Evolutionary conservation across 1,284 basidiomycete genomes (phyloP).

Genomic region (Hemileia vastatrix): DNA sequence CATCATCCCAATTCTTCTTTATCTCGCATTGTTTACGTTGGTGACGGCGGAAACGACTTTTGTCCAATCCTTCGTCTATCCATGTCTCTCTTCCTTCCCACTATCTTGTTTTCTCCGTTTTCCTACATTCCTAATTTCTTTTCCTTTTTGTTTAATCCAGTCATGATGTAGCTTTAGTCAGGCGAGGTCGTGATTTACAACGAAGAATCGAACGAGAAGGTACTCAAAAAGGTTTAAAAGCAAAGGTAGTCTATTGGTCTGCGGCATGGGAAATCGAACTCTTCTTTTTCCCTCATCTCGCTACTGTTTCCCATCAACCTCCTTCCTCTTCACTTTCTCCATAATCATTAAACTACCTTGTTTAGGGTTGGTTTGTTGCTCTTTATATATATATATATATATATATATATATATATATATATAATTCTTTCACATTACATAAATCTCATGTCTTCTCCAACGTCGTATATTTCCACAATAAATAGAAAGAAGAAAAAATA

Average conservation of each 20-base stretch:
- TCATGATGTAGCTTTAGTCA: slow-evolving; percentile 30
- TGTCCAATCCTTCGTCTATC: slow-evolving; percentile 28
- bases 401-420: too few relatives aligned
- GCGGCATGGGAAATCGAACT: slow-evolving; percentile 16
- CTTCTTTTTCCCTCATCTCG: too few relatives aligned
- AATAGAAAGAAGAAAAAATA: too few relatives aligned
- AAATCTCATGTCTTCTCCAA: too few relatives aligned
- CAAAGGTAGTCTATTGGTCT: slow-evolving; percentile 2
- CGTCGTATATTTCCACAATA: too few relatives aligned
- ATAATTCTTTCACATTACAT: too few relatives aligned
- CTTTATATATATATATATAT: too few relatives aligned
- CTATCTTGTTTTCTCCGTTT: background rate
- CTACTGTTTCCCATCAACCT: too few relatives aligned
- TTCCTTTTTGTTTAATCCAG: slow-evolving; percentile 28
- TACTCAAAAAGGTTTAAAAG: background rate
- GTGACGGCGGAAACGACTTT: slow-evolving; percentile 44
- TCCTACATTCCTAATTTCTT: background rate
- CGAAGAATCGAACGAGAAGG: slow-evolving; percentile 36
- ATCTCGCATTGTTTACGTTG: slow-evolving; percentile 42
- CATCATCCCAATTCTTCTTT: slow-evolving; percentile 31
- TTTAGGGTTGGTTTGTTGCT: too few relatives aligned
- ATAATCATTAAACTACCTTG: too few relatives aligned
- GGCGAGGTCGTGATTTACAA: slow-evolving; percentile 37
- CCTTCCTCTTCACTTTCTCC: too few relatives aligned
- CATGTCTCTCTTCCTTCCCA: background rate